These are phyloP conservation scores for Aspergillus alliaceus DNA, from an alignment of 2,329 filamentous ascomycete genomes.

Conservation along the genomic window DNA sequence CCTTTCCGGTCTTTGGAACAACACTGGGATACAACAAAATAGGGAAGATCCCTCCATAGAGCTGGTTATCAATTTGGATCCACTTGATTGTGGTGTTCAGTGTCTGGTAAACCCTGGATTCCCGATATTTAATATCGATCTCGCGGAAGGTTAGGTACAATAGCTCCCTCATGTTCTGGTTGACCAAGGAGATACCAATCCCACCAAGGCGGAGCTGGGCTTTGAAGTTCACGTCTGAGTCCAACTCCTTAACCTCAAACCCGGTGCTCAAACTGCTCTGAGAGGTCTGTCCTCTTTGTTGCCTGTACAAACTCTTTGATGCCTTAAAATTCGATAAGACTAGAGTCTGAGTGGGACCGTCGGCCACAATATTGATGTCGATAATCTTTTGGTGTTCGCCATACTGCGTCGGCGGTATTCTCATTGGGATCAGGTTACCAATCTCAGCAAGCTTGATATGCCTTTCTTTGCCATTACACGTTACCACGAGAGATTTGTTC, in stretches of 20 bases:
- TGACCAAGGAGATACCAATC: conserved; percentile 90
- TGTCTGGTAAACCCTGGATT: conserved; percentile 92
- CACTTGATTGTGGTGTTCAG: conserved; percentile 90
- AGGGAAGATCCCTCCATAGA: conserved; percentile 97
- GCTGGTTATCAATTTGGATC: conserved; percentile 98
- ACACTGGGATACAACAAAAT: conserved; percentile 97
- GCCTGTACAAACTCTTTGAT: conserved; percentile 87
- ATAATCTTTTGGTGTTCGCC: conserved; percentile 76
- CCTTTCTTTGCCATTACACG: conserved; percentile 74
- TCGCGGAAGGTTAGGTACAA: conserved; percentile 92
- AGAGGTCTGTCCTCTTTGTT: conserved; percentile 56
- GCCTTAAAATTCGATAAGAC: conserved; percentile 91
- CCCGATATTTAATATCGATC: conserved; percentile 84
- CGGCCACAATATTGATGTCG: conserved; percentile 92
- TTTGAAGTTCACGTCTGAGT: conserved; percentile 83
- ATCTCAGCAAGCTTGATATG: conserved; percentile 96
- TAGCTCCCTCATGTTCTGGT: conserved; percentile 84
- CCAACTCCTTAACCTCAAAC: conserved; percentile 92
- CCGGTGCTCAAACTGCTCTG: conserved; percentile 63
- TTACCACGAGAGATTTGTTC: conserved; percentile 87
- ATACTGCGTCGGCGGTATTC: conserved; percentile 68
- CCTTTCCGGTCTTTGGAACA: conserved; percentile 92
- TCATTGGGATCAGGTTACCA: conserved; percentile 92
- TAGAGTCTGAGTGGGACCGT: conserved; percentile 91
- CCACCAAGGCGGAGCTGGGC: conserved; percentile 86